Evolutionary conservation across 345 rosid genomes (phyloP).

Genomic region (Crucihimalaya himalaica): DNA sequence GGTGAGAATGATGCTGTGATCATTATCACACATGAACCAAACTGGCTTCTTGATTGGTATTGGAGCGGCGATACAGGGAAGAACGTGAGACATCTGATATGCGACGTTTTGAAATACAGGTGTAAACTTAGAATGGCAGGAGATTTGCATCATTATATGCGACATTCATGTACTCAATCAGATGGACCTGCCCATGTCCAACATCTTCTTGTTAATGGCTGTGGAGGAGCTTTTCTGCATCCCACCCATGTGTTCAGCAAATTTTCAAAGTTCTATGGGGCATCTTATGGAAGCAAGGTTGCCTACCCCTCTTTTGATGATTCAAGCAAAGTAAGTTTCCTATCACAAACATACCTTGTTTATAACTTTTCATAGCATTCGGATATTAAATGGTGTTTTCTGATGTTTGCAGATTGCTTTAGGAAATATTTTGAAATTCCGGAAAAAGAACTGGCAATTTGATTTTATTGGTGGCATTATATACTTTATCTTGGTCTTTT

Average conservation of each 20-base stretch:
- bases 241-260: slow-evolving; percentile 93
- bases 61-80: slow-evolving; percentile 76
- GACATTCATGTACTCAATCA: slow-evolving; percentile 80
- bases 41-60: slow-evolving; percentile 98
- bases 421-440: slow-evolving; percentile 98
- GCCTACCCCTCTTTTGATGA: slow-evolving; percentile 95
- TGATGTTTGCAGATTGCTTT: slow-evolving; percentile 75
- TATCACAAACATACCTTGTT: slow-evolving; percentile 5
- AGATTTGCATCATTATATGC: slow-evolving; percentile 98
- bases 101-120: slow-evolving; percentile 83
- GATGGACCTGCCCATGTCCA: slow-evolving; percentile 74
- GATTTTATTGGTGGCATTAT: slow-evolving; percentile 97
- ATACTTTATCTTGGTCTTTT: slow-evolving; percentile 85
- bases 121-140: slow-evolving; percentile 96
- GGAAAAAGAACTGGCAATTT: slow-evolving; percentile 99
- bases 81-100: slow-evolving; percentile 77
- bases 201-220: slow-evolving; percentile 94
- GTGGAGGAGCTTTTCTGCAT: slow-evolving; percentile 98
- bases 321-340: slow-evolving; percentile 80
- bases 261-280: slow-evolving; percentile 63
- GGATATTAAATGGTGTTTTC: slow-evolving; percentile 19
- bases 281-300: slow-evolving; percentile 73
- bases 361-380: slow-evolving; percentile 23
- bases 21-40: slow-evolving; percentile 92
- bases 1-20: slow-evolving; percentile 76